A percentile compares a stretch with the other conserved stretches of the same genome.
Conservation (phyloP, 345 rosid genomes). For the Euphorbia pulcherrima region DNA sequence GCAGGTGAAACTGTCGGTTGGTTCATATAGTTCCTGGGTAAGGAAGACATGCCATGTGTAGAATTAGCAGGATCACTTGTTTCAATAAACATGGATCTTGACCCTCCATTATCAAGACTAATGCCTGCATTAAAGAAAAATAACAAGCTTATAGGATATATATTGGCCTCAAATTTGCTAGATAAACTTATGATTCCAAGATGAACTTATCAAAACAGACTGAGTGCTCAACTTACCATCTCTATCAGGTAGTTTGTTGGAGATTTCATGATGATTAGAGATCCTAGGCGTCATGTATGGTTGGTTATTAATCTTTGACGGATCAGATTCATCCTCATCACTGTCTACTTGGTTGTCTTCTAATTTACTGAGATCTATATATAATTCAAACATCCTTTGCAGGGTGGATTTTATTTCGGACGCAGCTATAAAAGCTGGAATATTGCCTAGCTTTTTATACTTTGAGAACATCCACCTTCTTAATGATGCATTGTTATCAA, state of each 20-base stretch:
- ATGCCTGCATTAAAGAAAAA: constrained; percentile 49
- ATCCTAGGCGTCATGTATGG: constrained; percentile 26
- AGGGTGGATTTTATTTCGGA: constrained; percentile 48
- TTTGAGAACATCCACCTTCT: constrained; percentile 62
- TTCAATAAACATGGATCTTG: constrained; percentile 65
- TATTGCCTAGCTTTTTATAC: constrained; percentile 49
- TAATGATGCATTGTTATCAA: constrained; percentile 52
- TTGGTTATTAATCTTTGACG: constrained; percentile 26
- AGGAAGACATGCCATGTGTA: constrained; percentile 56
- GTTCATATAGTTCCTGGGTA: constrained; percentile 49
- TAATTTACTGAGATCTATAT: constrained; percentile 37
- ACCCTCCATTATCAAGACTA: constrained; percentile 53
- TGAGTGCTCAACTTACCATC: constrained; percentile 22
- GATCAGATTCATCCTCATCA: constrained; percentile 53
- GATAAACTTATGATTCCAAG: constrained; percentile 21
- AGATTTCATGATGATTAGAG: constrained; percentile 34
- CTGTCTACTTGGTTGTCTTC: constrained; percentile 51
- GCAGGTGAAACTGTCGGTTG: constrained; percentile 67
- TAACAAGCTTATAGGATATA: constrained; percentile 37
- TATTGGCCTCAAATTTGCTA: constrained; percentile 23
- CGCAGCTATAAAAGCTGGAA: constrained; percentile 44
- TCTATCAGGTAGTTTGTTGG: constrained; percentile 29
- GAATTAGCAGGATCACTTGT: constrained; percentile 60
- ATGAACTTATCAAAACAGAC: constrained; percentile 17
- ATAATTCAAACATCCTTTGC: constrained; percentile 49